A percentile compares a stretch with the other conserved stretches of the same genome.
These are phyloP conservation scores for Rhodamnia argentea DNA, from an alignment of 345 rosid species.

Conservation along the genomic window DNA sequence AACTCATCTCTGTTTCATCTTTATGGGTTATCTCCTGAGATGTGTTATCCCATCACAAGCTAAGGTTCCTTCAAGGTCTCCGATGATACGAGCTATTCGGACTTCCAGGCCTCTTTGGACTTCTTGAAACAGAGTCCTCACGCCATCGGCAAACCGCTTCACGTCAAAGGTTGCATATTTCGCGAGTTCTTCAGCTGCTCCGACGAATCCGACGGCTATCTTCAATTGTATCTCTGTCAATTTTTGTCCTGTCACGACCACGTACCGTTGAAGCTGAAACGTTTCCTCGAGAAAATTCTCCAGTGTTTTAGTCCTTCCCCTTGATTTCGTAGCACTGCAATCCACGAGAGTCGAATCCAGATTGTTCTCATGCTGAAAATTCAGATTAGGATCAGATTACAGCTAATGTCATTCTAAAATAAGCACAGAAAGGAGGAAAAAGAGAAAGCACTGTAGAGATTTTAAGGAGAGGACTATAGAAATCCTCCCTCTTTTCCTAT, in stretches of 20 bases:
- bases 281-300: conserved; percentile 79
- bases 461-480: not conserved
- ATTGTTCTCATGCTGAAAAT: conserved; percentile 48
- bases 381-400: not conserved
- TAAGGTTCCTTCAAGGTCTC: conserved; percentile 80
- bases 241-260: conserved; percentile 85
- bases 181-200: conserved; percentile 33
- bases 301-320: conserved; percentile 35
- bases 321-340: conserved; percentile 7
- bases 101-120: conserved; percentile 91
- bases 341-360: conserved; percentile 17
- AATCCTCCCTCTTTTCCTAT: not conserved
- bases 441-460: not conserved
- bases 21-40: conserved; percentile 22
- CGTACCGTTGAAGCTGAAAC: conserved; percentile 76
- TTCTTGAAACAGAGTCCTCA: conserved; percentile 58
- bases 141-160: conserved; percentile 52
- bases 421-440: not conserved
- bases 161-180: conserved; percentile 43
- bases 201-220: conserved; percentile 43
- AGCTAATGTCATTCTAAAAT: not conserved
- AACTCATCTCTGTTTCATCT: not conserved
- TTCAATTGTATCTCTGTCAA: conserved; percentile 63
- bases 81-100: conserved; percentile 74
- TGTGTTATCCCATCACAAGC: conserved; percentile 83